Evolutionary conservation across 2,329 filamentous ascomycete species (phyloP).

Genomic region (Seiridium unicorne): DNA sequence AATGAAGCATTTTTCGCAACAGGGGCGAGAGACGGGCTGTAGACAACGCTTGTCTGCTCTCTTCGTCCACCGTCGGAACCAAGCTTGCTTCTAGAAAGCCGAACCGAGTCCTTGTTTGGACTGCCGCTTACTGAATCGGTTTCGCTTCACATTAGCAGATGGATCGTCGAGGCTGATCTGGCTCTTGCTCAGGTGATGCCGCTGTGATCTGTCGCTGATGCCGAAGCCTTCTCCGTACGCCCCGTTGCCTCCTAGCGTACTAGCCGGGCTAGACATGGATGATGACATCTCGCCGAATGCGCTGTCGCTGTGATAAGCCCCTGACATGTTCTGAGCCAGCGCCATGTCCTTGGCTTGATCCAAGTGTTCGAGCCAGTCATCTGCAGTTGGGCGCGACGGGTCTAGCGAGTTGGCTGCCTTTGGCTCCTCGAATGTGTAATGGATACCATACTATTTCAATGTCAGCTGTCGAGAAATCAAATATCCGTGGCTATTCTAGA

Average conservation of each 20-base stretch:
- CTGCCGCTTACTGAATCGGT: constrained; percentile 86
- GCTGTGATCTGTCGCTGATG: constrained; percentile 49
- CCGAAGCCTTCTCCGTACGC: constrained; percentile 51
- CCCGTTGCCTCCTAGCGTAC: constrained; percentile 63
- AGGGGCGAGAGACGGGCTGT: background rate
- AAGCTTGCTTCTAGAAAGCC: constrained; percentile 60
- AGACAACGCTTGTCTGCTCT: background rate
- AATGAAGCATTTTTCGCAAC: background rate
- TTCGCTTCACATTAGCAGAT: constrained; percentile 46
- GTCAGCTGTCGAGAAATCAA: constrained; percentile 10
- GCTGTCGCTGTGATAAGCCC: constrained; percentile 65
- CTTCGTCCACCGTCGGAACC: background rate
- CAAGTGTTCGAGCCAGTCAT: constrained; percentile 90
- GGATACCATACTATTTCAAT: constrained; percentile 58
- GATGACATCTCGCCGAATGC: constrained; percentile 68
- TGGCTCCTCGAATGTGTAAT: constrained; percentile 91
- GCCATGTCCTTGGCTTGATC: constrained; percentile 86
- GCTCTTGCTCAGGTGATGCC: constrained; percentile 59
- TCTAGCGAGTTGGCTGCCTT: constrained; percentile 61
- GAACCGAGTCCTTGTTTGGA: constrained; percentile 92
- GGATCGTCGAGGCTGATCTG: constrained; percentile 54
- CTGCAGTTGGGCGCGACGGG: constrained; percentile 64
- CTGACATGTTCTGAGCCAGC: constrained; percentile 66
- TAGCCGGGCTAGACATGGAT: constrained; percentile 72
- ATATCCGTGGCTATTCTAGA: constrained; percentile 18